Percentiles rank a stretch among this genome's conserved stretches.
Conservation (phyloP, 2,329 filamentous ascomycete genomes). For the Tolypocladium paradoxum region DNA sequence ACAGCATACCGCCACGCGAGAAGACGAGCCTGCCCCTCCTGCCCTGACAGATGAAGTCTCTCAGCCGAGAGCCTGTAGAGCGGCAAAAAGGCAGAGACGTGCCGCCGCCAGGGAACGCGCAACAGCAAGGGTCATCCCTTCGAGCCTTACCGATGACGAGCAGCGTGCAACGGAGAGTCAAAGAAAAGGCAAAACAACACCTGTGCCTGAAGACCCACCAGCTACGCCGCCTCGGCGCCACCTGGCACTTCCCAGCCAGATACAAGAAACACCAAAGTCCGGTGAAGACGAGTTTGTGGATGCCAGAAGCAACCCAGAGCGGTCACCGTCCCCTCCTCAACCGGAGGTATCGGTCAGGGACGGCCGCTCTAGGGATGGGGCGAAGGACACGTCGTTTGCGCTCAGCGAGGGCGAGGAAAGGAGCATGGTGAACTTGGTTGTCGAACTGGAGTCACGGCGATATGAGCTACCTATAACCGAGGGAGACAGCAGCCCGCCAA, state of each 20-base stretch:
- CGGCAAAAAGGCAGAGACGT: conserved; percentile 6
- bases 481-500: conserved; percentile 7
- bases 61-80: conserved; percentile 9
- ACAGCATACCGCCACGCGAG: conserved; percentile 1
- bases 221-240: conserved; percentile 9
- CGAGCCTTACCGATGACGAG: conserved; percentile 12
- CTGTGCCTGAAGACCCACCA: conserved; percentile 1
- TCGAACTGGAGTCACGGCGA: conserved; percentile 36
- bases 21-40: conserved; percentile 7
- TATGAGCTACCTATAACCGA: conserved; percentile 13
- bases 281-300: conserved; percentile 39
- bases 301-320: conserved; percentile 32
- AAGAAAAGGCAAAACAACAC: background rate
- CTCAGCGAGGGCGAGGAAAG: conserved; percentile 35
- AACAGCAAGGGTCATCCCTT: conserved; percentile 12
- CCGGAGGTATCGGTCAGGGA: background rate
- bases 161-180: conserved; percentile 9
- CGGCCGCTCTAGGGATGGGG: background rate
- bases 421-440: conserved; percentile 35
- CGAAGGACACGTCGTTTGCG: conserved; percentile 24
- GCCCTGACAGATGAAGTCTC: conserved; percentile 3
- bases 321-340: conserved; percentile 4
- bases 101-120: background rate
- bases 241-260: conserved; percentile 4
- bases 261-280: conserved; percentile 28